phyloP scores from a whole-genome alignment of 148 eudicot species.

The Chenopodium berlandieri region DNA sequence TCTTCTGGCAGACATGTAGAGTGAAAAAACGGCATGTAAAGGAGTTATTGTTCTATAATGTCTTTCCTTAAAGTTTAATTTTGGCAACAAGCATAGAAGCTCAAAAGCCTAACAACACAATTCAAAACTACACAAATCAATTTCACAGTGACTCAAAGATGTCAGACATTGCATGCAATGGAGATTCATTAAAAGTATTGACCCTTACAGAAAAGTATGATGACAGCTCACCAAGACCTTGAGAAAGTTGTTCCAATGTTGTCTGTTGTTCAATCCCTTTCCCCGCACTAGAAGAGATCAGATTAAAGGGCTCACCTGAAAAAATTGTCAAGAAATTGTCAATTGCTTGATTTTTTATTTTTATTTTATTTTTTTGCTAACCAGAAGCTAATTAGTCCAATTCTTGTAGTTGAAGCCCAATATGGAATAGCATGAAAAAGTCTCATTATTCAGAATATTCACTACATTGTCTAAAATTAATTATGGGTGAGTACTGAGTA shows the following conservation, averaged over 20 bases:
- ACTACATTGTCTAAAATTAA: background rate
- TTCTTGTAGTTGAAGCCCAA: background rate
- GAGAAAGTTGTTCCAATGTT: conserved; percentile 15
- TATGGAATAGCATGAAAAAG: background rate
- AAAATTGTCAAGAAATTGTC: background rate
- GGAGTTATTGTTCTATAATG: background rate
- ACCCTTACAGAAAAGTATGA: conserved; percentile 35
- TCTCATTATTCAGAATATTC: background rate
- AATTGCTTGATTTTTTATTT: background rate
- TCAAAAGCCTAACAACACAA: background rate
- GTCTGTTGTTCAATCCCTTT: conserved; percentile 15
- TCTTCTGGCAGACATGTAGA: background rate
- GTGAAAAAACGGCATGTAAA: background rate
- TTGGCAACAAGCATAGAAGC: background rate
- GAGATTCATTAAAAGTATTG: background rate
- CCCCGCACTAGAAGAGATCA: conserved; percentile 6
- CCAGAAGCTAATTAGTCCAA: background rate
- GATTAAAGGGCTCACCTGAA: conserved; percentile 26
- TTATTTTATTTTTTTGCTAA: background rate
- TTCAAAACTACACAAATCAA: background rate
- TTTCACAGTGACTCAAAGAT: background rate
- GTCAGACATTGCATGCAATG: background rate
- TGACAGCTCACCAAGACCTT: conserved; percentile 31
- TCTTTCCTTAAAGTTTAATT: background rate
- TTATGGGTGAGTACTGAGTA: background rate